Conservation (phyloP, 495 filamentous ascomycete genomes). For the Daldinia childiae region DNA sequence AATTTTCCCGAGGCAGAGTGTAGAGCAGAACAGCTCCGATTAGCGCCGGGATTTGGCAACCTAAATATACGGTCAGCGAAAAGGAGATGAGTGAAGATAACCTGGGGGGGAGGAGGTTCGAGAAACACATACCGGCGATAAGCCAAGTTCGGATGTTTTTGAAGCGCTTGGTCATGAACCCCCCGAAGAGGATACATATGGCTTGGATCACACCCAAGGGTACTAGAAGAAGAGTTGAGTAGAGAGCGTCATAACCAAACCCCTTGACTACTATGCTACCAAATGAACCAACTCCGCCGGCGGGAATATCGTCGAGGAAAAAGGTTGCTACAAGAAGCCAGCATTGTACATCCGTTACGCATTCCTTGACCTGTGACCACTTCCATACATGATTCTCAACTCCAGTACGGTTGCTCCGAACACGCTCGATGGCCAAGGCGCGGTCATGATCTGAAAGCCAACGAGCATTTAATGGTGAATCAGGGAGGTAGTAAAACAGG, state of each 20-base stretch:
- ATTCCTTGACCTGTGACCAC: slow-evolving; percentile 66
- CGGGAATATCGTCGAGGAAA: slow-evolving; percentile 52
- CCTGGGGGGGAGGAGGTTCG: no score
- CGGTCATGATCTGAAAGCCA: slow-evolving; percentile 59
- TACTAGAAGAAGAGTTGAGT: slow-evolving; percentile 56
- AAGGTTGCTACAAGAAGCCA: slow-evolving; percentile 53
- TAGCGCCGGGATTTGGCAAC: slow-evolving; percentile 33
- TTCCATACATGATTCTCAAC: slow-evolving; percentile 75
- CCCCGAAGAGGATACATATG: slow-evolving; percentile 49
- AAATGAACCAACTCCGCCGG: slow-evolving; percentile 59
- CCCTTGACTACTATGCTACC: slow-evolving; percentile 56
- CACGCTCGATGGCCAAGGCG: slow-evolving; percentile 63
- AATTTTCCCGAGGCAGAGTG: slow-evolving; percentile 30
- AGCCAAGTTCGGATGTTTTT: slow-evolving; percentile 37
- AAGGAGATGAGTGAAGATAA: no score
- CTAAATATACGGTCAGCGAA: slow-evolving; percentile 16
- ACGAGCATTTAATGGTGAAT: slow-evolving; percentile 58
- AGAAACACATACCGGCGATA: slow-evolving; percentile 23
- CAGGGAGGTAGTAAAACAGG: slow-evolving; percentile 59
- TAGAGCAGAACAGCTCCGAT: slow-evolving; percentile 37
- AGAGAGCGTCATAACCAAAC: slow-evolving; percentile 55
- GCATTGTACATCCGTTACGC: slow-evolving; percentile 63
- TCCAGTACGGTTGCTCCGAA: slow-evolving; percentile 69
- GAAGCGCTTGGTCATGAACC: slow-evolving; percentile 51
- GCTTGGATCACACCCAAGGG: slow-evolving; percentile 56